Evolutionary conservation across 345 rosid species (phyloP).

Genomic region (Eucalyptus pumila): DNA sequence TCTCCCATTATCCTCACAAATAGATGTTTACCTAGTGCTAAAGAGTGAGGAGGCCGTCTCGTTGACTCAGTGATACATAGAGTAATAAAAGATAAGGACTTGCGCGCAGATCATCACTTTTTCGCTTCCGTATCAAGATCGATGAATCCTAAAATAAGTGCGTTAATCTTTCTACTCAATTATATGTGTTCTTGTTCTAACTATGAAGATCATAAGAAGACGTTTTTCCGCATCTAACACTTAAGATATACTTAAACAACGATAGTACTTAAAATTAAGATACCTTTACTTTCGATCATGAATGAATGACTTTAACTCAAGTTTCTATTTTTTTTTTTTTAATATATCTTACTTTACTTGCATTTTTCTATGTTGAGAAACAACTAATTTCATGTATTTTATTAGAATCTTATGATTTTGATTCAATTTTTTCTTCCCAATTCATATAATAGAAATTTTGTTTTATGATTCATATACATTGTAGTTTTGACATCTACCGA

Average conservation of each 20-base stretch:
- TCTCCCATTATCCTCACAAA: too few species aligned
- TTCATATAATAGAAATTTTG: neutral
- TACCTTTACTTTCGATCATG: neutral
- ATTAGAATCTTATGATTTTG: neutral
- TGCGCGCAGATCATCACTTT: fast-evolving
- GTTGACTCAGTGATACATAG: too few species aligned
- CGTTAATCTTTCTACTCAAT: too few species aligned
- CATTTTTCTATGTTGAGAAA: neutral
- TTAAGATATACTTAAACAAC: too few species aligned
- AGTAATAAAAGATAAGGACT: too few species aligned
- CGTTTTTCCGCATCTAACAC: neutral
- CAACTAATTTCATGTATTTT: neutral
- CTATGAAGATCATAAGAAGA: too few species aligned
- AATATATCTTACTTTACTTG: neutral
- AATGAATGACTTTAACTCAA: neutral
- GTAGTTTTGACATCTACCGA: neutral
- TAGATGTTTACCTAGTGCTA: too few species aligned
- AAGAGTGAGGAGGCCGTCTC: too few species aligned
- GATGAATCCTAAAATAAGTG: too few species aligned
- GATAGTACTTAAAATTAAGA: neutral
- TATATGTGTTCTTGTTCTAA: too few species aligned
- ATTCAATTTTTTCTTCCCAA: neutral
- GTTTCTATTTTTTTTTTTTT: neutral
- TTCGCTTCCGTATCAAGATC: too few species aligned
- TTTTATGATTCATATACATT: neutral